These are phyloP conservation scores for Tylopilus felleus DNA, from an alignment of 768 basidiomycete species.

Conservation along the genomic window DNA sequence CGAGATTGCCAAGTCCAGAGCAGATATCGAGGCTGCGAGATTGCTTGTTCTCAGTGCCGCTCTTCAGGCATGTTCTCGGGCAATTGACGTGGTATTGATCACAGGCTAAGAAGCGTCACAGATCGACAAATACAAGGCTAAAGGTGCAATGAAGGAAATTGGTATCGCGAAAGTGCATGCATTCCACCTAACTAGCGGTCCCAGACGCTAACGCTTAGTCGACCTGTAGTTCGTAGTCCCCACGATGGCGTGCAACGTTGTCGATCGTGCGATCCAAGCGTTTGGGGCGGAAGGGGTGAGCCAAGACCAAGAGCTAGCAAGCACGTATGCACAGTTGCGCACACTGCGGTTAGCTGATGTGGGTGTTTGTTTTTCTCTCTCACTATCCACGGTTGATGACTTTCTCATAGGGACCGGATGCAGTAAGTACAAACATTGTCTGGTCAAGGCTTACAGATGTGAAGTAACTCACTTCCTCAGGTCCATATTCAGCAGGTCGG, in stretches of 20 bases:
- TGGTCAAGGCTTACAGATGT: background rate
- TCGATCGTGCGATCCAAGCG: constrained; percentile 95
- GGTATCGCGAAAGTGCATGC: constrained; percentile 85
- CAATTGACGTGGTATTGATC: background rate
- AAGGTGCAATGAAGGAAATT: constrained; percentile 96
- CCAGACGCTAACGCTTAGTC: background rate
- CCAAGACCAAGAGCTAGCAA: constrained; percentile 83
- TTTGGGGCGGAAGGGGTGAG: constrained; percentile 96
- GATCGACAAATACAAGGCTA: constrained; percentile 90
- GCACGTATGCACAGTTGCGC: constrained; percentile 72
- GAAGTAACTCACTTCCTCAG: constrained; percentile 34
- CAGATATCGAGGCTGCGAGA: constrained; percentile 87
- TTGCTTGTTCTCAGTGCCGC: constrained; percentile 92
- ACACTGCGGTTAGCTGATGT: constrained; percentile 89
- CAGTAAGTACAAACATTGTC: constrained; percentile 40
- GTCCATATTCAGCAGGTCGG: constrained; percentile 97
- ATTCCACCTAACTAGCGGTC: background rate
- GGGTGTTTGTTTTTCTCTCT: constrained; percentile 25
- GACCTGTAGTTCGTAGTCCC: constrained; percentile 85
- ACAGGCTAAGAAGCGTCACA: constrained; percentile 29
- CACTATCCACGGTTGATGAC: constrained; percentile 2
- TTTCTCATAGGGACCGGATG: constrained; percentile 66
- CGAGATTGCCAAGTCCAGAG: constrained; percentile 88
- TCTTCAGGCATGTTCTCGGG: constrained; percentile 51
- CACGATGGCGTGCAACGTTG: constrained; percentile 78